phyloP scores from a whole-genome alignment of 2,329 filamentous ascomycete genomes.

The Zasmidium cellare region DNA sequence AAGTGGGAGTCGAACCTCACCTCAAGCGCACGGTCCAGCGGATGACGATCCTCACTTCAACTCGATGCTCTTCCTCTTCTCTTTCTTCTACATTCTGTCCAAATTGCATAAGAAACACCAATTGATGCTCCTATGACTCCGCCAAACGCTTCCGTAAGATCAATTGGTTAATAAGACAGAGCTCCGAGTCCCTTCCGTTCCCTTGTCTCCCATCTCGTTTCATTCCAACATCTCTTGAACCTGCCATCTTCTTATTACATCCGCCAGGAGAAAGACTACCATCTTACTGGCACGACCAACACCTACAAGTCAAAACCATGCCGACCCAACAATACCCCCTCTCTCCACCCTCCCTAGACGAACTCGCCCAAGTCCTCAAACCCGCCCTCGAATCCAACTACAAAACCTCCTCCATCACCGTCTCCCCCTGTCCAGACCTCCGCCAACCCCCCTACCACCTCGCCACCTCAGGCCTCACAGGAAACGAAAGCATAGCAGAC shows the following conservation, averaged over 20 bases:
- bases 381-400: slow-evolving; percentile 29
- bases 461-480: slow-evolving; percentile 28
- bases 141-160: too few relatives aligned
- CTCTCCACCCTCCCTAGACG: slow-evolving; percentile 26
- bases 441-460: slow-evolving; percentile 28
- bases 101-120: neutral
- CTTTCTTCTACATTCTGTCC: neutral
- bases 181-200: too few relatives aligned
- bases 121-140: too few relatives aligned
- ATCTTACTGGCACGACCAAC: too few relatives aligned
- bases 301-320: slow-evolving; percentile 15
- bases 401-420: slow-evolving; percentile 19
- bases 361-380: slow-evolving; percentile 22
- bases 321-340: slow-evolving; percentile 25
- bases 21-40: slow-evolving; percentile 1
- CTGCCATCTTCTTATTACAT: too few relatives aligned
- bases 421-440: slow-evolving; percentile 29
- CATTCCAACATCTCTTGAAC: too few relatives aligned
- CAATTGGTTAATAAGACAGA: too few relatives aligned
- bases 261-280: too few relatives aligned
- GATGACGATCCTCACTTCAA: neutral
- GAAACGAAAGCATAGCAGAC: slow-evolving; percentile 30
- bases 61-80: neutral
- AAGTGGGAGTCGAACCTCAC: slow-evolving; percentile 5
- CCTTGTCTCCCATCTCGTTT: too few relatives aligned